Percentiles rank a stretch among this genome's conserved stretches.
Evolutionary conservation across 257 asterid species (phyloP).

Genomic region (Handroanthus guayacan): DNA sequence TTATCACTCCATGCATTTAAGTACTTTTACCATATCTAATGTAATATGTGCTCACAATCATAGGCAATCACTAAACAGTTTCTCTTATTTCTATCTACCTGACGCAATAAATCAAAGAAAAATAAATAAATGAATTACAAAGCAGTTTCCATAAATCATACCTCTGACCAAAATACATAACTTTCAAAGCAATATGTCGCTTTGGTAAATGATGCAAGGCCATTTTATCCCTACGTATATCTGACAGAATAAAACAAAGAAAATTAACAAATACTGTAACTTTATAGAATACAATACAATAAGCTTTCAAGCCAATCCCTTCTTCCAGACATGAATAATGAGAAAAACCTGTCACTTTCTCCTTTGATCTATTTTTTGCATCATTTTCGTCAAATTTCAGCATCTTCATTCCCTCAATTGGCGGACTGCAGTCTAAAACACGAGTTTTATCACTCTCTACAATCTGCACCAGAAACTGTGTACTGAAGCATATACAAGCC

Average conservation of each 20-base stretch:
- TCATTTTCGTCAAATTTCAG: conserved; percentile 40
- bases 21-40: background rate
- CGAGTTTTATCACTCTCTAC: conserved; percentile 41
- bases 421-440: conserved; percentile 34
- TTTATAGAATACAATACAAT: conserved; percentile 14
- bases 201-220: conserved; percentile 55
- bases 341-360: conserved; percentile 57
- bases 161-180: conserved; percentile 96
- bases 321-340: conserved; percentile 19
- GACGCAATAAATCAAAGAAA: background rate
- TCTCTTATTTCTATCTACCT: background rate
- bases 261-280: conserved; percentile 12
- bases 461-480: conserved; percentile 46
- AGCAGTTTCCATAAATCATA: conserved; percentile 35
- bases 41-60: conserved; percentile 14
- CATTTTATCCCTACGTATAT: conserved; percentile 38
- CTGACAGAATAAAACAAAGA: conserved; percentile 22
- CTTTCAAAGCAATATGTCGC: conserved; percentile 81
- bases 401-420: conserved; percentile 40
- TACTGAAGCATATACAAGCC: conserved; percentile 29
- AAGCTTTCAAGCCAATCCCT: conserved; percentile 9
- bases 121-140: conserved; percentile 19
- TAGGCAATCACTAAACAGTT: conserved; percentile 6
- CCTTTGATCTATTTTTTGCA: conserved; percentile 42
- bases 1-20: background rate